Conservation (phyloP, 176 grass and related monocot genomes). For the Coix lacrymajobi region DNA sequence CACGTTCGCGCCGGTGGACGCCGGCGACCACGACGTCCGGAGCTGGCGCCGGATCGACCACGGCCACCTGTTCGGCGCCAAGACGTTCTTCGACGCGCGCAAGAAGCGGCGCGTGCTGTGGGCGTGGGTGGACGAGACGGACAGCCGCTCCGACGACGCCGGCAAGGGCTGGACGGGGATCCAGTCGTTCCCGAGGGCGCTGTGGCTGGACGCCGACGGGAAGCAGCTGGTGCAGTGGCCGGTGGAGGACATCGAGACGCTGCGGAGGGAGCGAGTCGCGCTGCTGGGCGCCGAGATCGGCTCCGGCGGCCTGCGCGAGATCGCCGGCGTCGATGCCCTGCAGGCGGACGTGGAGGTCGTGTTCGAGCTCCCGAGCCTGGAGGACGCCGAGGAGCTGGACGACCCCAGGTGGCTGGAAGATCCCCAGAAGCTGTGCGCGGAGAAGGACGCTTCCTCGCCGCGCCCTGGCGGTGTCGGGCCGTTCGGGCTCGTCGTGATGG, state of each 20-base stretch:
- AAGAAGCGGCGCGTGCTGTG: constrained; percentile 56
- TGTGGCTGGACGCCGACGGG: constrained; percentile 53
- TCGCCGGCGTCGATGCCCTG: constrained; percentile 30
- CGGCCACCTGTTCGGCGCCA: constrained; percentile 65
- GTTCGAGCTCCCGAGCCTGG: constrained; percentile 44
- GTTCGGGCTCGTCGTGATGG: constrained; percentile 50
- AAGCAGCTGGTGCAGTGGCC: constrained; percentile 63
- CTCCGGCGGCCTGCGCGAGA: constrained; percentile 30
- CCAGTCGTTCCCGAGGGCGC: constrained; percentile 44
- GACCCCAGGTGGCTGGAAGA: constrained; percentile 35
- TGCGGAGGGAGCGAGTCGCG: constrained; percentile 18
- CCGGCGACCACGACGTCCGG: constrained; percentile 9
- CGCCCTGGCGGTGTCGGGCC: constrained; percentile 49
- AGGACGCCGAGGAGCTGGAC: constrained; percentile 40
- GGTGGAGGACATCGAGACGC: constrained; percentile 52
- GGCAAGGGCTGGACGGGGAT: constrained; percentile 54
- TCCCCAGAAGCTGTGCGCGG: constrained; percentile 32
- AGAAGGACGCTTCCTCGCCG: constrained; percentile 13
- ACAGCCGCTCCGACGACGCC: constrained; percentile 15
- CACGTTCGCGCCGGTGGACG: constrained; percentile 33
- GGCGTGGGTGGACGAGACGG: constrained; percentile 64
- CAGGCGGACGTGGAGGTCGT: constrained; percentile 63
- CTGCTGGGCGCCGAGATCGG: constrained; percentile 11
- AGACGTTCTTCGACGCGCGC: constrained; percentile 69
- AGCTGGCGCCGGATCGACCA: constrained; percentile 57